Base-by-base conservation (phyloP, 176 grass and related monocot genomes). In the Musa itinerans region DNA sequence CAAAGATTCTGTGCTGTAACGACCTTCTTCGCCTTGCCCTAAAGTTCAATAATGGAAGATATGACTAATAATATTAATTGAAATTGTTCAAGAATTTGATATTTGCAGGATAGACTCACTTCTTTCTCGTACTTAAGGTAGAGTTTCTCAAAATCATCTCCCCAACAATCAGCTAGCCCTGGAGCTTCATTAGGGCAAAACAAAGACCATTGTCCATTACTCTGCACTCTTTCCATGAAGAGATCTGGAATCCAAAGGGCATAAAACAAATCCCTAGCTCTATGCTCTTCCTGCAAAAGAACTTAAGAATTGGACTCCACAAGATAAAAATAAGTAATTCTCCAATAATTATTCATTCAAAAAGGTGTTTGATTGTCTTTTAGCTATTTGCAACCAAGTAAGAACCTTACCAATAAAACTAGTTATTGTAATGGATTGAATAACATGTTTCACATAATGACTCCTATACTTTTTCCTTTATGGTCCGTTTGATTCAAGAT, bases 181-280 rank as follows among this genome's bases (percentile, higher is more conserved):
- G 96, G 91, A 88, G 96, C 86, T 88, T 99, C 96, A 89, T 88
- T 88, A 17, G 96, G 96, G 81, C 96, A 99, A 89, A 99, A 99
- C 53, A 99, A 72, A 52, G 96, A 99, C 96, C 96, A 99, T 26
- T 94, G 80, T 26, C 85, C 85, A 14, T 99, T 92, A 80, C 74
- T 89, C 74, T 95, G 96, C 16, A 99, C 96, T 34, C 91, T 87
- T 84, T 95, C 82, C 96, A 99, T 99, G 79, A 99, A 99, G 56
- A 99, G 84, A 83, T 99, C 96, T 57, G 96, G 91, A 82, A 92
- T 79, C 96, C 96, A 99, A n/a, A 99, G 82, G 10, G 86, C 96
- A 92, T 73, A 99, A 76, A 99, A 99, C 69, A 99, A 86, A 95
- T 99, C 96, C 69, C 96, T 89, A 19, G 96, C 96, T 57, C 96